phyloP scores from a whole-genome alignment of 2,329 filamentous ascomycete species.

The Exophiala lecanii-corni region DNA sequence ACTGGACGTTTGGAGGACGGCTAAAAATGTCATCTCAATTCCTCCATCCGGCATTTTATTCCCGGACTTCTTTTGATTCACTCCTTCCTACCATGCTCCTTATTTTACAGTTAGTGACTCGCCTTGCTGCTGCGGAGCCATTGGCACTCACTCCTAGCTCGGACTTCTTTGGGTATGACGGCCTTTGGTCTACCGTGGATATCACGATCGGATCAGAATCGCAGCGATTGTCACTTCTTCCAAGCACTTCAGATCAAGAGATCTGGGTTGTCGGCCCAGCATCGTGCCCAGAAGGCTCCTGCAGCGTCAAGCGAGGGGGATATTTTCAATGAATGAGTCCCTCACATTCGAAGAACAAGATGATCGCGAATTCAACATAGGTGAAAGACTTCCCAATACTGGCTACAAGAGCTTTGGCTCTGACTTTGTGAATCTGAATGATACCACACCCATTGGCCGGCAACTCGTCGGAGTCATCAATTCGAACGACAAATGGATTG shows the following conservation, averaged over 20 bases:
- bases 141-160: slow-evolving; percentile 16
- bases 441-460: slow-evolving; percentile 24
- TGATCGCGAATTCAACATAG: slow-evolving; percentile 28
- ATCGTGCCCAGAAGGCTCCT: slow-evolving; percentile 29
- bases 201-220: slow-evolving; percentile 29
- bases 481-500: slow-evolving; percentile 33
- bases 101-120: no score
- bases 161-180: slow-evolving; percentile 29
- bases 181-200: slow-evolving; percentile 29
- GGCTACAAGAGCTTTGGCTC: slow-evolving; percentile 34
- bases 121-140: no score
- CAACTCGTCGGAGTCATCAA: slow-evolving; percentile 33
- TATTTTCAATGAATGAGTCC: slow-evolving; percentile 32
- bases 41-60: no score
- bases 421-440: slow-evolving; percentile 31
- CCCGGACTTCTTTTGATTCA: no score
- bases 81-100: no score
- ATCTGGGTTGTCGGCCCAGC: slow-evolving; percentile 29
- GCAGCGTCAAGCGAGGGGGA: slow-evolving; percentile 28
- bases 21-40: no score
- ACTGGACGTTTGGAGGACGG: no score
- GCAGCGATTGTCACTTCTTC: slow-evolving; percentile 30
- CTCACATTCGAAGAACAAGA: slow-evolving; percentile 30
- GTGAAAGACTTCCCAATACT: slow-evolving; percentile 18
- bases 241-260: slow-evolving; percentile 29